phyloP scores from a whole-genome alignment of 768 basidiomycete genomes.

The Lactifluus hygrophoroides region DNA sequence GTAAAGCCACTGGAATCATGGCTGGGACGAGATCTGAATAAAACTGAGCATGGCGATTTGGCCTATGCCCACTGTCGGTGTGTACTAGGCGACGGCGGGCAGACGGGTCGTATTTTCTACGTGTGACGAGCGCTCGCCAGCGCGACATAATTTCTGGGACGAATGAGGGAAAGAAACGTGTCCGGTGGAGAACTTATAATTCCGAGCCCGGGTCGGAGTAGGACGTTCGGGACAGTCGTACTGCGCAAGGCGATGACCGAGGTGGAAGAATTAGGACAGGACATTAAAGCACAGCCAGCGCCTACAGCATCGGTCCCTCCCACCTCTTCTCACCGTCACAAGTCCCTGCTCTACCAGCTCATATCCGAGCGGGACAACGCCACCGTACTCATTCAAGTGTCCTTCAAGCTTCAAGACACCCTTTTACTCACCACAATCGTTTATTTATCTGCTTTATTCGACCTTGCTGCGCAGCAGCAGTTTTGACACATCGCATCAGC shows the following conservation, averaged over 20 bases:
- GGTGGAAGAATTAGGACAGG: too few species aligned
- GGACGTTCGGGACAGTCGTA: too few species aligned
- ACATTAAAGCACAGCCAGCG: too few species aligned
- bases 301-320: too few species aligned
- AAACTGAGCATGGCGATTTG: constrained; percentile 52
- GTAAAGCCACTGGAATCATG: constrained; percentile 69
- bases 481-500: neutral
- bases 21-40: constrained; percentile 63
- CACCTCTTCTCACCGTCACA: too few species aligned
- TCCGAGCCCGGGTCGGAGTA: neutral
- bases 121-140: neutral
- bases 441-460: too few species aligned
- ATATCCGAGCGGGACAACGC: neutral
- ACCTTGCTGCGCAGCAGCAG: constrained; percentile 6
- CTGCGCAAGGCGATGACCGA: too few species aligned
- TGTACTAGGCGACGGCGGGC: constrained; percentile 13
- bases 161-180: neutral
- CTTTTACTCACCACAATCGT: neutral
- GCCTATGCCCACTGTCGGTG: constrained; percentile 17
- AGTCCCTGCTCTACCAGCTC: neutral
- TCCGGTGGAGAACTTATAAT: neutral
- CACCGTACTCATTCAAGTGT: neutral
- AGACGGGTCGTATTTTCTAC: neutral
- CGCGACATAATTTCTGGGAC: neutral
- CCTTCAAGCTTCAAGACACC: neutral